Percentiles rank a stretch among this genome's conserved stretches.
These are phyloP conservation scores for Lojkania enalia DNA, from an alignment of 2,329 filamentous ascomycete species.

Conservation along the genomic window DNA sequence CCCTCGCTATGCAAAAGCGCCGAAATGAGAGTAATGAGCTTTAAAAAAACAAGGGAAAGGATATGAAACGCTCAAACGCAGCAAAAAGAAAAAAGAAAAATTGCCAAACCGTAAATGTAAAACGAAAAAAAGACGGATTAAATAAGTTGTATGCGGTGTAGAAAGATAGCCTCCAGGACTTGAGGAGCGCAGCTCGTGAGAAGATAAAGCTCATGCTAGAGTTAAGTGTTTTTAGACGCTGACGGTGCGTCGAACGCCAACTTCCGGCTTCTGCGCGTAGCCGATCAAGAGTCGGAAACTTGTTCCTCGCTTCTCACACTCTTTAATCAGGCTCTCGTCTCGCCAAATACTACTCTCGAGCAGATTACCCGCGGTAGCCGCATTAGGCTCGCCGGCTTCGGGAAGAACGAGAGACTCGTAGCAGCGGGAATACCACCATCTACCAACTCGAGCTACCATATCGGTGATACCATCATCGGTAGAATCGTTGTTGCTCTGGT, in stretches of 20 bases:
- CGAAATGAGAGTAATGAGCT: constrained; percentile 15
- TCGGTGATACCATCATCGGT: constrained; percentile 85
- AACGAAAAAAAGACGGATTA: neutral
- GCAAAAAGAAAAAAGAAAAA: constrained; percentile 20
- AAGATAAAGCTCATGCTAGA: constrained; percentile 17
- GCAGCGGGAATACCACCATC: constrained; percentile 96
- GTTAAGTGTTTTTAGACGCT: constrained; percentile 45
- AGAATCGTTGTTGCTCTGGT: constrained; percentile 37
- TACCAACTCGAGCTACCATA: constrained; percentile 86
- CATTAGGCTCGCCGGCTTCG: constrained; percentile 35
- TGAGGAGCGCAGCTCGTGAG: constrained; percentile 37
- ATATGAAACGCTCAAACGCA: constrained; percentile 45
- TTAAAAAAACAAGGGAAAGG: constrained; percentile 28
- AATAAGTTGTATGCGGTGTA: constrained; percentile 9
- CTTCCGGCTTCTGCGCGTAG: constrained; percentile 77
- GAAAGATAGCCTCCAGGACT: constrained; percentile 30
- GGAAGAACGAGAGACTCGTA: constrained; percentile 71
- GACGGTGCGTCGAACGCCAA: constrained; percentile 52
- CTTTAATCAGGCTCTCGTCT: constrained; percentile 72
- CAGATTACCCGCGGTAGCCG: constrained; percentile 37
- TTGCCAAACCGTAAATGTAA: constrained; percentile 17
- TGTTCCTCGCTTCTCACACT: constrained; percentile 85
- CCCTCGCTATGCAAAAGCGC: constrained; percentile 34
- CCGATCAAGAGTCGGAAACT: constrained; percentile 91
- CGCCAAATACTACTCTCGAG: constrained; percentile 73